Evolutionary conservation across 2,329 filamentous ascomycete species (phyloP).

Genomic region (Penicillium digitatum): DNA sequence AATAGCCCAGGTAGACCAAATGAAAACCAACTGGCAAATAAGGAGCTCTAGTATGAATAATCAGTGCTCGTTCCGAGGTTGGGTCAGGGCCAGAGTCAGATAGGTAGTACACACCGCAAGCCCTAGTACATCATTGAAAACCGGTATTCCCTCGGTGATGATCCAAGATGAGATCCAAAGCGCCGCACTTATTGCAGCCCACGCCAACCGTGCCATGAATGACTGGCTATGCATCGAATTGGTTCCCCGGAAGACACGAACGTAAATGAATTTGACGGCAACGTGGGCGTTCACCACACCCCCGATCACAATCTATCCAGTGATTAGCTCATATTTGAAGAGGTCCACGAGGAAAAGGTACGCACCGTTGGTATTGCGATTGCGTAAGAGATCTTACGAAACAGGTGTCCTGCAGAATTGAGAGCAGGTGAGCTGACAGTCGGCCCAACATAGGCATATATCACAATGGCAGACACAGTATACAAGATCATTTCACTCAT

Average conservation of each 20-base stretch:
- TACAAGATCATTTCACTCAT: conserved; percentile 57
- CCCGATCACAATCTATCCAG: conserved; percentile 56
- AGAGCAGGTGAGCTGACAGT: conserved; percentile 61
- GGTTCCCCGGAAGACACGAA: conserved; percentile 56
- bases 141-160: conserved; percentile 63
- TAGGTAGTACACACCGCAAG: conserved; percentile 44
- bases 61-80: conserved; percentile 2
- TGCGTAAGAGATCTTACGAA: conserved; percentile 61
- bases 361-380: conserved; percentile 59
- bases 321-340: background rate
- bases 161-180: conserved; percentile 60
- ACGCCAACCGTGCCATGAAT: conserved; percentile 48
- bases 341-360: background rate
- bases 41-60: conserved; percentile 37
- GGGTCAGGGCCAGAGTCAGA: background rate
- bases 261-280: conserved; percentile 60
- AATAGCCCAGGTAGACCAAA: conserved; percentile 32
- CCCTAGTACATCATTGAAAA: conserved; percentile 62
- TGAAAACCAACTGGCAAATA: conserved; percentile 63
- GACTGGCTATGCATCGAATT: conserved; percentile 49
- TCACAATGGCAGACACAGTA: conserved; percentile 59
- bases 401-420: conserved; percentile 51
- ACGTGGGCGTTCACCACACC: conserved; percentile 65
- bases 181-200: conserved; percentile 52
- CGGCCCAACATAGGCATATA: conserved; percentile 61